Evolutionary conservation across 768 basidiomycete species (phyloP), one percentile per base, ranked within the genome.

Genomic region (Royoungia palumana): DNA sequence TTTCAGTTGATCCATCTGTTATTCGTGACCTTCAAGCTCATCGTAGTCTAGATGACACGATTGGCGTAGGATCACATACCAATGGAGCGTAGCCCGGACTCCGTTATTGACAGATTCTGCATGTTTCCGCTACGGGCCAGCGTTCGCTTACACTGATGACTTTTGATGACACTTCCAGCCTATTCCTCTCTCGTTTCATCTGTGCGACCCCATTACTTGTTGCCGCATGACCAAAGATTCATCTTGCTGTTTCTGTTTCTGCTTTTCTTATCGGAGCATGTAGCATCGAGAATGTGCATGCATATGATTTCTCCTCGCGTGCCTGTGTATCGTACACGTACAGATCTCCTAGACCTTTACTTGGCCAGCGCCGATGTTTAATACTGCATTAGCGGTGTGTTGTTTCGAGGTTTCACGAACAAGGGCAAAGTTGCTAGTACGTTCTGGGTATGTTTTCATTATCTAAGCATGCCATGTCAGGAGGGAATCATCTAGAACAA

Each of bases 1-100:
- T 62, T 55, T 38, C 67, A 89, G 89, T 94, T 62, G 93, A 94
- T 69, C 90, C 93, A 2, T 82, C 83, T 40, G 92, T 95, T 24
- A 71, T 94, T 56, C 85, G 85, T 32, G 93, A 95, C 69, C 73
- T 93, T 49, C 90, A 93, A 70, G 85, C 86, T 14, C 91, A 93
- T 64, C 76, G 87, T 64, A 90, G 88, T 72, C 74, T 91, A 56
- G 89, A 91, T 39, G 83, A 85, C 53, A 60, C 68, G 47, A 40
- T 66, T 19, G 66, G 64, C 21, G 51, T 62, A 34, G 68, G 67
- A 51, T 47, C 57, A 22, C 68, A 64, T 41, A 24, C 64, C 44
- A 68, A 68, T 25, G 66, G 66, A 48, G 60, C 57, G 38, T 68
- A 54, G 53, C 34, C 7, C 35, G 53, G 47, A 38, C 44, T 36